phyloP scores from a whole-genome alignment of 108 stramenopile genomes.

The Cyclotella kingstonii region DNA sequence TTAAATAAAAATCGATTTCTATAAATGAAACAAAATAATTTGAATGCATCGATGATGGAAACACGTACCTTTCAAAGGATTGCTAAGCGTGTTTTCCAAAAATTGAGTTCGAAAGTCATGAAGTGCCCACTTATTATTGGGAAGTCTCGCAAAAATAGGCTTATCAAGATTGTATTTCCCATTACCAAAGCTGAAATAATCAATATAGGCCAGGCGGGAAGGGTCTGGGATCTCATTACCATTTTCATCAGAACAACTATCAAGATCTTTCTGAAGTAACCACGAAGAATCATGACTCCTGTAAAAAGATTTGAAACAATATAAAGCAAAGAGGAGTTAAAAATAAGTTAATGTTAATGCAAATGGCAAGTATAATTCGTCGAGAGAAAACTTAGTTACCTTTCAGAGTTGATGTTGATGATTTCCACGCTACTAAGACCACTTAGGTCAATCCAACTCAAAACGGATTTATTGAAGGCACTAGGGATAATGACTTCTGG shows the following conservation, averaged over 20 bases:
- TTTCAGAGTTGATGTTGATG: conserved; percentile 19
- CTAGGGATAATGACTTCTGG: conserved; percentile 18
- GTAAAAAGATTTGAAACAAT: no score
- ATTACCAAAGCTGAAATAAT: conserved; percentile 19
- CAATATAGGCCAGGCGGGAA: conserved; percentile 14
- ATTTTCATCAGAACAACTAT: conserved; percentile 17
- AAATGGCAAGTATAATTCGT: neutral
- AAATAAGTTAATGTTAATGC: neutral
- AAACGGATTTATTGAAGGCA: conserved; percentile 10
- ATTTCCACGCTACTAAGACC: conserved; percentile 11
- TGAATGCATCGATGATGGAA: neutral
- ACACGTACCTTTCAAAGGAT: neutral
- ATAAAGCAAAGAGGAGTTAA: neutral
- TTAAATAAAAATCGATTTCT: no score
- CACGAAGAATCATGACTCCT: conserved; percentile 20
- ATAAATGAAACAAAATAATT: no score
- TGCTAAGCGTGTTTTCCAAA: conserved; percentile 8
- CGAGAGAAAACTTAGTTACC: neutral
- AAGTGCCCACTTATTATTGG: conserved; percentile 28
- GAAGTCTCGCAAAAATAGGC: conserved; percentile 34
- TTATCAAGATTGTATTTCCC: conserved; percentile 31
- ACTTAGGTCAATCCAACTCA: conserved; percentile 24
- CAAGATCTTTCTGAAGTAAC: conserved; percentile 13
- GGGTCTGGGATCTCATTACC: conserved; percentile 24
- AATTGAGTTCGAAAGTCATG: conserved; percentile 29